A percentile compares a stretch with the other conserved stretches of the same genome.
Evolutionary conservation across 2,329 filamentous ascomycete genomes (phyloP).

Genomic region (Capronia coronata): DNA sequence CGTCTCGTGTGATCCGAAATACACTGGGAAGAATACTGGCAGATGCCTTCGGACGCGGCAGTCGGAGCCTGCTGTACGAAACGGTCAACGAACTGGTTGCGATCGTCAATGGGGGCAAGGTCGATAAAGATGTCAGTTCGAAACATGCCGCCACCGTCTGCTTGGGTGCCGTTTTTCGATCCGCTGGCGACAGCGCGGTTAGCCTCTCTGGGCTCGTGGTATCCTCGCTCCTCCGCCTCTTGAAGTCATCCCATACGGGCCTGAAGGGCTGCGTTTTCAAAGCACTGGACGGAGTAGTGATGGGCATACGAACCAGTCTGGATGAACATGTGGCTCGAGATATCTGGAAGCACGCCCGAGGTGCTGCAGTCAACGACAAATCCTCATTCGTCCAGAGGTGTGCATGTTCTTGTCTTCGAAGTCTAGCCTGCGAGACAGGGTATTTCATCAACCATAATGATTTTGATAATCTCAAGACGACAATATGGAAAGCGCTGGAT

Average conservation of each 20-base stretch:
- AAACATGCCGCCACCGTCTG: slow-evolving; percentile 86
- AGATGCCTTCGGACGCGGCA: slow-evolving; percentile 74
- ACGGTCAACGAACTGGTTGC: slow-evolving; percentile 80
- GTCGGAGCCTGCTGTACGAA: slow-evolving; percentile 87
- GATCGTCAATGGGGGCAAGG: slow-evolving; percentile 67
- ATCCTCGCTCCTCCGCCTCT: slow-evolving; percentile 64
- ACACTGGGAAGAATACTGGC: slow-evolving; percentile 79
- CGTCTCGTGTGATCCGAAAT: slow-evolving; percentile 82
- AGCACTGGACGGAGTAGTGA: slow-evolving; percentile 67
- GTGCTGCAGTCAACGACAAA: slow-evolving; percentile 70
- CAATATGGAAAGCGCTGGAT: slow-evolving; percentile 81
- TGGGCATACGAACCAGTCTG: slow-evolving; percentile 67
- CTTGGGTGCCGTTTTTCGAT: slow-evolving; percentile 79
- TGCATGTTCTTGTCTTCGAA: slow-evolving; percentile 71
- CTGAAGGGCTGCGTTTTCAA: slow-evolving; percentile 71
- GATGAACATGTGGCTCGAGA: slow-evolving; percentile 84
- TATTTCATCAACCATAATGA: slow-evolving; percentile 86
- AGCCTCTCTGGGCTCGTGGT: slow-evolving; percentile 70
- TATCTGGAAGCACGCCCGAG: slow-evolving; percentile 86
- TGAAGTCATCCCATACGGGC: slow-evolving; percentile 78
- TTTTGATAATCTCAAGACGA: slow-evolving; percentile 78
- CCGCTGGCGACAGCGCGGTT: slow-evolving; percentile 90
- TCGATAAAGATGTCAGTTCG: slow-evolving; percentile 67
- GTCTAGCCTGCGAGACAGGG: slow-evolving; percentile 62
- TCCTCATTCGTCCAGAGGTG: slow-evolving; percentile 70